Percentiles rank a stretch among this genome's conserved stretches.
Evolutionary conservation across 1,284 basidiomycete genomes (phyloP).

Genomic region (Ceratobasidium sp.): DNA sequence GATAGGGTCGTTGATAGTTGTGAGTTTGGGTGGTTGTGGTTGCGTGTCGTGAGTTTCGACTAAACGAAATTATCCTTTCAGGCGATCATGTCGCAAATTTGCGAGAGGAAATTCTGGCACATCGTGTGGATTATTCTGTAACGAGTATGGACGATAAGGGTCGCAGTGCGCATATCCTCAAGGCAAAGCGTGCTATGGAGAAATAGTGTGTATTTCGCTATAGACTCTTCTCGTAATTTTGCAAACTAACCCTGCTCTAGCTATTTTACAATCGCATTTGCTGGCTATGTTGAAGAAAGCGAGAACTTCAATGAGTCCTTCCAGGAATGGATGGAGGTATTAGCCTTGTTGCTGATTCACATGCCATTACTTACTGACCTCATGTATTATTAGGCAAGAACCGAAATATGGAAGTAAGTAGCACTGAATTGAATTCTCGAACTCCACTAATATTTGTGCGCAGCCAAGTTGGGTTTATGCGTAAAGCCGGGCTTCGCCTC

Average conservation of each 20-base stretch:
- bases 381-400: constrained; percentile 61
- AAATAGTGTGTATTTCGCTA: constrained; percentile 67
- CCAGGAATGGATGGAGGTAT: constrained; percentile 84
- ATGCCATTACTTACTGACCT: too few relatives aligned
- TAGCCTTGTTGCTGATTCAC: constrained; percentile 5
- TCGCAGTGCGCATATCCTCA: constrained; percentile 61
- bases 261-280: constrained; percentile 95
- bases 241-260: constrained; percentile 51
- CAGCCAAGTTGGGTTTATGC: constrained; percentile 84
- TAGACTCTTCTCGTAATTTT: not conserved
- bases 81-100: constrained; percentile 88
- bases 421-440: constrained; percentile 37
- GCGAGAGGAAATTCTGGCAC: constrained; percentile 82
- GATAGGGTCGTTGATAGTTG: constrained; percentile 89
- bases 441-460: not conserved
- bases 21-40: constrained; percentile 52
- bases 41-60: constrained; percentile 32
- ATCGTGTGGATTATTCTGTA: constrained; percentile 83
- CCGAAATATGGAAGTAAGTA: constrained; percentile 91
- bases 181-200: constrained; percentile 73
- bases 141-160: constrained; percentile 73
- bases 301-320: constrained; percentile 74
- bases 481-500: constrained; percentile 70
- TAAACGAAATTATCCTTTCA: constrained; percentile 46
- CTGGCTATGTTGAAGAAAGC: constrained; percentile 81